Percentiles rank a stretch among this genome's conserved stretches.
Conservation (phyloP, 495 filamentous ascomycete species). For the Neurospora africana region DNA sequence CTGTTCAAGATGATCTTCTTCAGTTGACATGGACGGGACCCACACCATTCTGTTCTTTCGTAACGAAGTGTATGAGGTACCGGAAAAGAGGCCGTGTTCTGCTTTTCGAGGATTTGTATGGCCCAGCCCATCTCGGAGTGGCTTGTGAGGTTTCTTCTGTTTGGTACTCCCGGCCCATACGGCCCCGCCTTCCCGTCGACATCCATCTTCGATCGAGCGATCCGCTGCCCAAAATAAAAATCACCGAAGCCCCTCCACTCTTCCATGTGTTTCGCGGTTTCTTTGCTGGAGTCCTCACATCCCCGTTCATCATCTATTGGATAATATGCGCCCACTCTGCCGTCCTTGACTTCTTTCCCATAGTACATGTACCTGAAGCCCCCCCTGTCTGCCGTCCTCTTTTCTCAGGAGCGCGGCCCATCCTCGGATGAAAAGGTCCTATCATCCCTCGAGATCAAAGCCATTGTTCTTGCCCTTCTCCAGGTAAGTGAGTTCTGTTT, state of each 20-base stretch:
- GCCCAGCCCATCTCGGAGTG: neutral
- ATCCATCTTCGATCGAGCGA: slow-evolving; percentile 7
- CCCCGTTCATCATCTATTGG: neutral
- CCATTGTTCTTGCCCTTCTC: neutral
- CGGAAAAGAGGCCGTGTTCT: neutral
- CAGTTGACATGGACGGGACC: neutral
- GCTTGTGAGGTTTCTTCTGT: neutral
- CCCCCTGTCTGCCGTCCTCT: neutral
- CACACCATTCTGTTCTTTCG: neutral
- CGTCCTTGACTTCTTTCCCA: neutral
- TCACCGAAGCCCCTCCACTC: slow-evolving; percentile 9
- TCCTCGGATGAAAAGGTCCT: neutral
- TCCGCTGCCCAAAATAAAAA: slow-evolving; percentile 4
- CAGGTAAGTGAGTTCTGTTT: neutral
- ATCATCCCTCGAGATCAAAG: neutral
- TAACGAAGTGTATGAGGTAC: neutral
- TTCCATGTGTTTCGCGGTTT: slow-evolving; percentile 11
- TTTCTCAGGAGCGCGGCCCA: neutral
- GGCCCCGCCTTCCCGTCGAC: slow-evolving; percentile 6
- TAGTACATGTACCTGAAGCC: neutral
- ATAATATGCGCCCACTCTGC: neutral
- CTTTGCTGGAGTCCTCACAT: slow-evolving; percentile 1
- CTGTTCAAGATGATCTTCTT: neutral
- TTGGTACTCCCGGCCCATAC: neutral
- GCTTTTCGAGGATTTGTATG: neutral